Percentiles rank a stretch among this genome's conserved stretches.
These are phyloP conservation scores for Peziza echinospora DNA, from an alignment of 495 filamentous ascomycete genomes.

Conservation along the genomic window DNA sequence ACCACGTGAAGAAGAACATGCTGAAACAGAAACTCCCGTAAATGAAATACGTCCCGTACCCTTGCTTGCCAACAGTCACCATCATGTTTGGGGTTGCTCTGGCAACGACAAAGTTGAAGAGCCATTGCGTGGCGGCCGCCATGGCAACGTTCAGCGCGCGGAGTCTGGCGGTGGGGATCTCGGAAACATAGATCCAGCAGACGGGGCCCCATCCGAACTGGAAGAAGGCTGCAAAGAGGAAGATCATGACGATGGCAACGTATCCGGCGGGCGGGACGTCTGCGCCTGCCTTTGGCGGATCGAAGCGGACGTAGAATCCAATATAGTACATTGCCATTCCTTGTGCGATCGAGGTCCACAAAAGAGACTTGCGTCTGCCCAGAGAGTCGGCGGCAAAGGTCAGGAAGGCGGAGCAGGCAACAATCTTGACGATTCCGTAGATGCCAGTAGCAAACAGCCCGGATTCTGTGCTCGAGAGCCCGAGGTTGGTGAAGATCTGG, in stretches of 20 bases:
- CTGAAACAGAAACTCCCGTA: slow-evolving; percentile 40
- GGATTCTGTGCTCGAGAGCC: slow-evolving; percentile 29
- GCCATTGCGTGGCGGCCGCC: slow-evolving; percentile 47
- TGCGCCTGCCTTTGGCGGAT: slow-evolving; percentile 32
- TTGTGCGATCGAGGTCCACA: slow-evolving; percentile 53
- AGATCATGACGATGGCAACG: slow-evolving; percentile 47
- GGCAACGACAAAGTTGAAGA: slow-evolving; percentile 51
- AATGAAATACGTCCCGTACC: slow-evolving; percentile 40
- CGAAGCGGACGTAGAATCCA: slow-evolving; percentile 53
- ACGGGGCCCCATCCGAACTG: slow-evolving; percentile 63
- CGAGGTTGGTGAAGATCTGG: slow-evolving; percentile 42
- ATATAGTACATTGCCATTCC: slow-evolving; percentile 58
- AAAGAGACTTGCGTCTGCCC: slow-evolving; percentile 45
- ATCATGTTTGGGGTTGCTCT: slow-evolving; percentile 42
- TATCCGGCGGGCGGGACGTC: slow-evolving; percentile 38
- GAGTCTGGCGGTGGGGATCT: slow-evolving; percentile 53
- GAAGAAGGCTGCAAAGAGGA: slow-evolving; percentile 54
- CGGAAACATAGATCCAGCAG: slow-evolving; percentile 55
- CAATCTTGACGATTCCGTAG: slow-evolving; percentile 40
- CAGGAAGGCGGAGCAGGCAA: slow-evolving; percentile 36
- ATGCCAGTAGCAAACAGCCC: slow-evolving; percentile 40
- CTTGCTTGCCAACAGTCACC: slow-evolving; percentile 35
- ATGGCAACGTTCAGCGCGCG: slow-evolving; percentile 48
- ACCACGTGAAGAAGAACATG: slow-evolving; percentile 47
- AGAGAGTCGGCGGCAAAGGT: slow-evolving; percentile 50